phyloP scores from a whole-genome alignment of 805 yeast genomes.

The Citeromyces nyonsensis region DNA sequence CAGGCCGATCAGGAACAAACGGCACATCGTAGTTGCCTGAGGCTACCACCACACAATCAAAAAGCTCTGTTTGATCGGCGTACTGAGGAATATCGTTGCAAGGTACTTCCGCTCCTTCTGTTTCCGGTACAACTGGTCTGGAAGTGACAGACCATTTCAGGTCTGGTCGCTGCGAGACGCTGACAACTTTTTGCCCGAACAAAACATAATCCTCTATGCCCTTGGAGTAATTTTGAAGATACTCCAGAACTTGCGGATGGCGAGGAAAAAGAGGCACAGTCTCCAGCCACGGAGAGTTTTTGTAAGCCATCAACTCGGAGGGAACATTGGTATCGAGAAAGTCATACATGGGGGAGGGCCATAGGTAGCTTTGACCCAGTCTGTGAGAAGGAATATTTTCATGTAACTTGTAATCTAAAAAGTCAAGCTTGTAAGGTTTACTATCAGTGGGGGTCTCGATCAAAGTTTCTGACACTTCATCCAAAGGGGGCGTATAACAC shows the following conservation, averaged over 20 bases:
- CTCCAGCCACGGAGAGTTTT: slow-evolving; percentile 30
- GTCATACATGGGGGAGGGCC: slow-evolving; percentile 47
- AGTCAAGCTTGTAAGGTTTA: not conserved
- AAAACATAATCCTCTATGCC: slow-evolving; percentile 20
- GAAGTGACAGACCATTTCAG: slow-evolving; percentile 26
- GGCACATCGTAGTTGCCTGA: slow-evolving; percentile 52
- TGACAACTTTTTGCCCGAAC: slow-evolving; percentile 30
- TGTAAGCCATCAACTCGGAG: slow-evolving; percentile 50
- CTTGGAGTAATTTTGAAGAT: slow-evolving; percentile 35
- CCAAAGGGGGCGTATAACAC: slow-evolving; percentile 26
- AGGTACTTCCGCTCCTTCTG: slow-evolving; percentile 13
- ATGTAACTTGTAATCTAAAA: not conserved
- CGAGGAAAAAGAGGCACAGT: slow-evolving; percentile 35
- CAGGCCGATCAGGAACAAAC: slow-evolving; percentile 35
- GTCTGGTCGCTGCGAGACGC: slow-evolving; percentile 14
- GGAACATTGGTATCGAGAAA: slow-evolving; percentile 58
- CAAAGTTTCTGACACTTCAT: slow-evolving; percentile 11
- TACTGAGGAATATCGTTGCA: not conserved
- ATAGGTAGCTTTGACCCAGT: slow-evolving; percentile 13
- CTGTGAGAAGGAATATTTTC: slow-evolving; percentile 1
- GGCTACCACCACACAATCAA: slow-evolving; percentile 51
- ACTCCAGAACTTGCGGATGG: slow-evolving; percentile 40
- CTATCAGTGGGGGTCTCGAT: slow-evolving; percentile 7
- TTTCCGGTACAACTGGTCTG: slow-evolving; percentile 14
- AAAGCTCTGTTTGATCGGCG: slow-evolving; percentile 16